Evolutionary conservation across 371 early-diverging fungal species (phyloP).

Genomic region (Blakeslea trispora): DNA sequence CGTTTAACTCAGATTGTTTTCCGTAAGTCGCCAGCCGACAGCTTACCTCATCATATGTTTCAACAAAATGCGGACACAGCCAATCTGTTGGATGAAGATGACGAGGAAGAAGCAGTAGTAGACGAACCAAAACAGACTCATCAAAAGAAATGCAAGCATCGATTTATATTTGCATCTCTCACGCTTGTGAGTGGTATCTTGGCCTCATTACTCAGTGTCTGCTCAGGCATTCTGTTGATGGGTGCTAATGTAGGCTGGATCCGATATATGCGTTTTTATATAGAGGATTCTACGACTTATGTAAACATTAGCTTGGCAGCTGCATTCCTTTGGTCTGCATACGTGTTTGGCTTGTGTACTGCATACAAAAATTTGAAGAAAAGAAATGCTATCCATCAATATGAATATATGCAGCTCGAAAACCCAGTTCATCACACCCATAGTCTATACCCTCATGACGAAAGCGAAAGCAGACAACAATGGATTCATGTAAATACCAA

Average conservation of each 20-base stretch:
- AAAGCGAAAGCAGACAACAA: neutral
- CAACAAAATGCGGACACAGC: constrained; percentile 17
- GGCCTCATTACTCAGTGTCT: constrained; percentile 31
- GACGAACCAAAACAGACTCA: constrained; percentile 5
- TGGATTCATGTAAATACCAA: neutral
- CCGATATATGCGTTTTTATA: constrained; percentile 33
- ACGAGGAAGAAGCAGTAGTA: constrained; percentile 19
- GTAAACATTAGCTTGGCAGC: constrained; percentile 36
- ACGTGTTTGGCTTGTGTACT: constrained; percentile 59
- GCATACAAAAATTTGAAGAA: constrained; percentile 49
- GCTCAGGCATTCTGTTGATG: constrained; percentile 40
- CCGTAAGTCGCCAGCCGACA: constrained; percentile 44
- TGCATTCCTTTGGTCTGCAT: constrained; percentile 43
- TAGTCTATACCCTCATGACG: constrained; percentile 7
- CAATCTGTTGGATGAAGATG: constrained; percentile 7
- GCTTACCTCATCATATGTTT: constrained; percentile 40
- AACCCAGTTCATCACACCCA: constrained; percentile 14
- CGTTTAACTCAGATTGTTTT: constrained; percentile 41
- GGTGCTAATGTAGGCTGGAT: constrained; percentile 45
- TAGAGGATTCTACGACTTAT: constrained; percentile 38
- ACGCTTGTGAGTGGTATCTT: constrained; percentile 37
- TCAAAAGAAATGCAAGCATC: constrained; percentile 33
- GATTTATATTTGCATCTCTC: constrained; percentile 37
- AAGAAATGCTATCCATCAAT: constrained; percentile 50
- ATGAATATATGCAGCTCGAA: constrained; percentile 35